A percentile compares a stretch with the other conserved stretches of the same genome.
These are phyloP conservation scores for Canavalia gladiata DNA, from an alignment of 306 rosid species.

Conservation along the genomic window DNA sequence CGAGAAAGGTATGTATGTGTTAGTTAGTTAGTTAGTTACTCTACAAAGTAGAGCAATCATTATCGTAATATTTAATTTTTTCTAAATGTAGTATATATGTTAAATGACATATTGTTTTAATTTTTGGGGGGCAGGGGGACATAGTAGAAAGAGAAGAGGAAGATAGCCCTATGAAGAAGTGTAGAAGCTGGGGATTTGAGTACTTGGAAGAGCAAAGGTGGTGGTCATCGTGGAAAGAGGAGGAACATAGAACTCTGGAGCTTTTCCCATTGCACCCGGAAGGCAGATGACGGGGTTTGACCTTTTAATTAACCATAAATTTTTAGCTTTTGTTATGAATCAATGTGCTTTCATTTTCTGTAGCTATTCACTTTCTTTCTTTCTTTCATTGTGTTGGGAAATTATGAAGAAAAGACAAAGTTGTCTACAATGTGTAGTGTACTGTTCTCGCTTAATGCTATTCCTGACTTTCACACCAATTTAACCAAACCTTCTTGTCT, in stretches of 20 bases:
- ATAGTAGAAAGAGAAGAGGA: constrained; percentile 59
- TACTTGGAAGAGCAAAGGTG: constrained; percentile 61
- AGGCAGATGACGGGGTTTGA: constrained; percentile 65
- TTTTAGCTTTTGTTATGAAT: constrained; percentile 16
- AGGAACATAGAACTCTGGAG: constrained; percentile 85
- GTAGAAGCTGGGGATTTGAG: constrained; percentile 83
- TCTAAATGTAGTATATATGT: background rate
- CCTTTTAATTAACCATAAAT: constrained; percentile 35
- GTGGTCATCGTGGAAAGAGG: constrained; percentile 51
- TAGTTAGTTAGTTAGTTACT: too few relatives aligned
- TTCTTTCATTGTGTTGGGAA: constrained; percentile 63
- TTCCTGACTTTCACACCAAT: constrained; percentile 61
- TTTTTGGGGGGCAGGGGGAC: constrained; percentile 48
- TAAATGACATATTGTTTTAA: background rate
- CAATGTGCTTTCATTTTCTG: constrained; percentile 52
- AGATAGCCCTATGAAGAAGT: constrained; percentile 82
- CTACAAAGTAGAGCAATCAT: too few relatives aligned
- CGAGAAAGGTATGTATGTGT: constrained; percentile 44
- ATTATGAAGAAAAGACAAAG: constrained; percentile 61
- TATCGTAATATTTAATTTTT: too few relatives aligned
- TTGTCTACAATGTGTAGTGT: constrained; percentile 54
- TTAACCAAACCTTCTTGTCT: constrained; percentile 55
- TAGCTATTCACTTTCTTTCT: constrained; percentile 51
- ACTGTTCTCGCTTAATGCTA: constrained; percentile 49
- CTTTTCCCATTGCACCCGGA: constrained; percentile 97